phyloP scores from a whole-genome alignment of 2,329 filamentous ascomycete genomes.

The Penicillium paneum region DNA sequence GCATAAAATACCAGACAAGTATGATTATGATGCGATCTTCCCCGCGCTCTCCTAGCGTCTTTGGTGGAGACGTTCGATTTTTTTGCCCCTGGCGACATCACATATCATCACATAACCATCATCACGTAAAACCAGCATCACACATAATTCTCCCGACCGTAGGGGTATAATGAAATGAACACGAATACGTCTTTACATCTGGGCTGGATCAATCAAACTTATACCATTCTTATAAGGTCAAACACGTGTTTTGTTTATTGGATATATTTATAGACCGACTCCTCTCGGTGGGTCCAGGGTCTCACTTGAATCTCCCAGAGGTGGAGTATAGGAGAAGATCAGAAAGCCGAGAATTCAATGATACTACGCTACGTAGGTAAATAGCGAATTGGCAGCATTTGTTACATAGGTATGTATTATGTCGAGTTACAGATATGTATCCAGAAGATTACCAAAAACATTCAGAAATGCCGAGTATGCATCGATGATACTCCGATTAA shows the following conservation, averaged over 20 bases:
- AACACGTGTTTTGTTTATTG: conserved; percentile 1
- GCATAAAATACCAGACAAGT: conserved; percentile 8
- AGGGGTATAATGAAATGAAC: not conserved
- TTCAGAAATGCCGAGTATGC: not conserved
- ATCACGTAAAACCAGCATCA: no score
- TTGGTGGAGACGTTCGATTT: conserved; percentile 12
- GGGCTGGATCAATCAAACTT: not conserved
- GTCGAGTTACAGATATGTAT: not conserved
- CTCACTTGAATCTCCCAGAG: not conserved
- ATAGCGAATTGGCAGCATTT: not conserved
- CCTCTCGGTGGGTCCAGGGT: conserved; percentile 21
- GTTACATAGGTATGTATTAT: not conserved
- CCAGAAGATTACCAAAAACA: not conserved
- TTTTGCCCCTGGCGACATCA: conserved; percentile 16
- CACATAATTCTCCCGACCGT: not conserved
- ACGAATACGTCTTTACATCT: not conserved
- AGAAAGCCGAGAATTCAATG: not conserved
- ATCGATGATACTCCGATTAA: not conserved
- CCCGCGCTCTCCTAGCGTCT: conserved; percentile 19
- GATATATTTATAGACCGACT: not conserved
- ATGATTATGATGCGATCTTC: conserved; percentile 26
- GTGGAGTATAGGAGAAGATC: not conserved
- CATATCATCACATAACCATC: not conserved
- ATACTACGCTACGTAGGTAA: not conserved
- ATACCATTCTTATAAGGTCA: not conserved